Base-by-base conservation (phyloP, 129 eudicot species). In the Tagetes patula region DNA sequence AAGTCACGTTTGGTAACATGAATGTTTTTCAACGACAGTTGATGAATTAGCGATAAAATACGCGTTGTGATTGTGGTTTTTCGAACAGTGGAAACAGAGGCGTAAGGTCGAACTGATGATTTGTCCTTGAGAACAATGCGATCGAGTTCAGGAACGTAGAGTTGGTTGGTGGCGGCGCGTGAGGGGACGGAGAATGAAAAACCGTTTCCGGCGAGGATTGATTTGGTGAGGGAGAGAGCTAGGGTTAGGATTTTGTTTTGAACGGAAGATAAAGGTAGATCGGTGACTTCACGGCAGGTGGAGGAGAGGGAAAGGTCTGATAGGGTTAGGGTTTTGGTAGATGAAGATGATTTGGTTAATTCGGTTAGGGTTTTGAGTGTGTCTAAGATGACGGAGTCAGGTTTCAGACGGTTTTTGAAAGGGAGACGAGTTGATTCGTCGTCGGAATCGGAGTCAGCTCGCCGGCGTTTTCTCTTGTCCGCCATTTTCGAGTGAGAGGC, bases 1-100 rank as follows among this genome's bases (percentile, higher is more conserved):
- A 94, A 77, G 30, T 94, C 99, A 20, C 99, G 87, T 75, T 94
- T 94, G 7, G 99, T 94, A 59, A 94, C 99, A 54, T 94, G 99
- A 45, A 94, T 94, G 49, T 73, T 83, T 30, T 83, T 86, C 0
- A 84, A 38, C 12, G 84, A 81, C 33, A 94, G 82, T 49, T 94
- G 96, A 64, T 94, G 97, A 38, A 94, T 79, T 5, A 94, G 86
- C 38, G 89, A 86, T 11, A 94, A 53, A 1, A 94, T 90, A 1
- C 97, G 79, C 8, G 96, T 42, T 8, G 98, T 94, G 55, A 94
- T 88, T 7, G 98, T 94, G 72, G 98, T 76, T 67, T 94, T 94
- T 0, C 98, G 84, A n/a, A 89, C 96, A 13, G 98, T 85, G 6
- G 95, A 69, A 2, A 90, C 95, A 43, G 75, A 63, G 45, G 96